Conservation (phyloP, 2,329 filamentous ascomycete species). For the Tolypocladium ovalisporum region DNA sequence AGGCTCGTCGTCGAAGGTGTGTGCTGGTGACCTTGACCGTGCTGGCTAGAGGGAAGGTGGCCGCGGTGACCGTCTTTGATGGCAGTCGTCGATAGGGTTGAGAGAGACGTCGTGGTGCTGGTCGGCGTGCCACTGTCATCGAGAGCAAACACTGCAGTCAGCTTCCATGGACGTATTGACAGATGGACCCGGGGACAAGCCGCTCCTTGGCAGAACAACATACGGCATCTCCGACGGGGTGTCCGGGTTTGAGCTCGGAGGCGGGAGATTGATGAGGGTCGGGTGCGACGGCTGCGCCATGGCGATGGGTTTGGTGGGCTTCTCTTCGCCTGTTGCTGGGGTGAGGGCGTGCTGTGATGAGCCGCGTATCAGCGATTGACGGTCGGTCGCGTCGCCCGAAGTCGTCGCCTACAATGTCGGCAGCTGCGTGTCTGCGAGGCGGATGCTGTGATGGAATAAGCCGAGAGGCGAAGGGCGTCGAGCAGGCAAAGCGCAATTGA, state of each 20-base stretch:
- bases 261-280: constrained; percentile 75
- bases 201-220: constrained; percentile 22
- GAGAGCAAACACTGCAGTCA: neutral
- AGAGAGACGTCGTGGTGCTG: constrained; percentile 84
- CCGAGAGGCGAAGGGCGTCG: neutral
- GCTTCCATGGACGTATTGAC: neutral
- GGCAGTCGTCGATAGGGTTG: constrained; percentile 81
- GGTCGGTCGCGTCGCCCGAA: neutral
- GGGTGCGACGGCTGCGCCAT: constrained; percentile 38
- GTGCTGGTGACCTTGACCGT: constrained; percentile 47
- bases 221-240: constrained; percentile 88
- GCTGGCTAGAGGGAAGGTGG: constrained; percentile 45
- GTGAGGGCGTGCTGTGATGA: neutral
- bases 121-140: constrained; percentile 65
- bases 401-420: neutral
- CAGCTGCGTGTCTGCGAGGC: neutral
- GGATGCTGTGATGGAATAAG: neutral
- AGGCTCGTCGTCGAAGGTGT: constrained; percentile 58
- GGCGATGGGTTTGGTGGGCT: neutral
- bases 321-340: neutral
- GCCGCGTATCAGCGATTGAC: neutral
- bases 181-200: neutral
- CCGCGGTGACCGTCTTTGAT: constrained; percentile 95
- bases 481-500: neutral
- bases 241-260: constrained; percentile 69